Percentiles rank a stretch among this genome's conserved stretches.
These are phyloP conservation scores for Microsporum audouinii DNA, from an alignment of 2,329 filamentous ascomycete genomes.

Conservation along the genomic window DNA sequence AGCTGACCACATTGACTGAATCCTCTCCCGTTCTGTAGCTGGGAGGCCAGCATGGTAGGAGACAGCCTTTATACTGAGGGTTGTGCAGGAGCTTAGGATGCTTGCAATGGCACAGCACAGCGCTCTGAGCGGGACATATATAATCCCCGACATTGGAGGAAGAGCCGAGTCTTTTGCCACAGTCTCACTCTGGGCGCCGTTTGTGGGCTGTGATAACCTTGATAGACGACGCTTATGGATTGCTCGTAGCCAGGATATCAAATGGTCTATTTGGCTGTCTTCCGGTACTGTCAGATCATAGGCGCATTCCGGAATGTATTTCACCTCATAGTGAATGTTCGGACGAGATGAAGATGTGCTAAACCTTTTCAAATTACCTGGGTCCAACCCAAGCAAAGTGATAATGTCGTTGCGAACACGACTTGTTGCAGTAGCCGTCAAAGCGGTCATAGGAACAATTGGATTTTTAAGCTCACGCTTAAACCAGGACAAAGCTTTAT, in stretches of 20 bases:
- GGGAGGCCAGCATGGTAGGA: constrained; percentile 51
- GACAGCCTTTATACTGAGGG: constrained; percentile 30
- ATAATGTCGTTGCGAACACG: constrained; percentile 76
- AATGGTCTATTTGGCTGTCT: constrained; percentile 60
- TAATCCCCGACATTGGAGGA: constrained; percentile 35
- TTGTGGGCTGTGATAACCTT: constrained; percentile 53
- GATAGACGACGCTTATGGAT: constrained; percentile 59
- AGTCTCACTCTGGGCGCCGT: constrained; percentile 28
- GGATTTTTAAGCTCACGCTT: constrained; percentile 55
- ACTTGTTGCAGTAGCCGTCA: constrained; percentile 80
- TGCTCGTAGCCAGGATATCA: constrained; percentile 63
- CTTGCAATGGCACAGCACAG: constrained; percentile 32
- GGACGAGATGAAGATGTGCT: constrained; percentile 71
- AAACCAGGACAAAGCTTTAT: constrained; percentile 80
- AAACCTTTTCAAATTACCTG: constrained; percentile 56
- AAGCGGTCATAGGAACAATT: constrained; percentile 77
- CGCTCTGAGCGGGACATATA: constrained; percentile 36
- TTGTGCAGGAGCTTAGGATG: constrained; percentile 20
- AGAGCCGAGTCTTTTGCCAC: constrained; percentile 13
- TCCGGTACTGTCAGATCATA: constrained; percentile 20
- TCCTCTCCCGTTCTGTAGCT: constrained; percentile 57
- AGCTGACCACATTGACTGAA: constrained; percentile 31
- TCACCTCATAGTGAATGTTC: constrained; percentile 84
- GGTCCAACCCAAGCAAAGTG: constrained; percentile 56
- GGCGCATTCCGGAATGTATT: constrained; percentile 40